Percentiles rank a stretch among this genome's conserved stretches.
Conservation (phyloP, 2,329 filamentous ascomycete genomes). For the Pyrenochaeta sp. region DNA sequence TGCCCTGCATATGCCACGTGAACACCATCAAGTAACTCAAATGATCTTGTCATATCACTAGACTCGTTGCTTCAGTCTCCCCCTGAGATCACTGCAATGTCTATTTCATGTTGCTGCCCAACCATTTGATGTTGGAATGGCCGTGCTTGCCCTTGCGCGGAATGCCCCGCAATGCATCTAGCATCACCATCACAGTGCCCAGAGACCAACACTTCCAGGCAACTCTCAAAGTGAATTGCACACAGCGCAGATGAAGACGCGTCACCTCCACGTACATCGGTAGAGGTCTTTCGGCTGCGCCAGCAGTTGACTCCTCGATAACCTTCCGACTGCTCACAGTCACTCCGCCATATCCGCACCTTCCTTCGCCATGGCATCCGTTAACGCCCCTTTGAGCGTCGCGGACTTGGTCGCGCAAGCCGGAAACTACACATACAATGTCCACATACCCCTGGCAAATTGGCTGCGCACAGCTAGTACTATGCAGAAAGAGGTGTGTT, state of each 20-base stretch:
- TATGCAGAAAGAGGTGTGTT: slow-evolving; percentile 78
- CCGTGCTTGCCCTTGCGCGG: slow-evolving; percentile 12
- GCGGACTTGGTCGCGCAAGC: slow-evolving; percentile 81
- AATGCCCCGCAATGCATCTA: slow-evolving; percentile 40
- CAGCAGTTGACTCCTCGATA: background rate
- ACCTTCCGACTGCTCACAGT: background rate
- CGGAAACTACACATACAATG: slow-evolving; percentile 81
- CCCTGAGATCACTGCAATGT: background rate
- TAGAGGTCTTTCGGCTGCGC: slow-evolving; percentile 22
- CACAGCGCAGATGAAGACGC: slow-evolving; percentile 42
- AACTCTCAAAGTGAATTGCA: slow-evolving; percentile 16
- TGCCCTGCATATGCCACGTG: slow-evolving; percentile 15
- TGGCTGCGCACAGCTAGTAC: slow-evolving; percentile 85
- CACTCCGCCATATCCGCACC: slow-evolving; percentile 16
- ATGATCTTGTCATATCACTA: background rate
- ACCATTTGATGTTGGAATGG: slow-evolving; percentile 4
- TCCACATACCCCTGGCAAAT: slow-evolving; percentile 76
- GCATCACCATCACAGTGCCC: slow-evolving; percentile 35
- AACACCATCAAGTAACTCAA: background rate
- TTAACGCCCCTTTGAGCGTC: slow-evolving; percentile 69
- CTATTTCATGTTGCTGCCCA: slow-evolving; percentile 22
- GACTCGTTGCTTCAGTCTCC: background rate
- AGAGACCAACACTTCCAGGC: slow-evolving; percentile 16
- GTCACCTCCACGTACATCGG: slow-evolving; percentile 27
- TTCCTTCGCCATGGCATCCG: slow-evolving; percentile 35